These are phyloP conservation scores for Aspergillus niger DNA, from an alignment of 2,329 filamentous ascomycete species.

Conservation along the genomic window DNA sequence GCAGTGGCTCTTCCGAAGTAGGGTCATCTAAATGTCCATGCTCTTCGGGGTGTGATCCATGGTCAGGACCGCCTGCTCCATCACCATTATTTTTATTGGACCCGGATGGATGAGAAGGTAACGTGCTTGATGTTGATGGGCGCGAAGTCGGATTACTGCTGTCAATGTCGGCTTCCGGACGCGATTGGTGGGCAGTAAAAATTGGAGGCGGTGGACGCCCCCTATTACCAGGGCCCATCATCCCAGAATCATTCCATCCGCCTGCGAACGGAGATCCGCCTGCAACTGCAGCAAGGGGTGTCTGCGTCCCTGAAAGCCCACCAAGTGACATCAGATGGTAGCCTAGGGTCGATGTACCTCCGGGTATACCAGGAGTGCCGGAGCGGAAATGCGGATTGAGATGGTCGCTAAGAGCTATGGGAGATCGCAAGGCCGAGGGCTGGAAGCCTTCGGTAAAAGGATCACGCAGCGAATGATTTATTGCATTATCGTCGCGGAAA, in stretches of 20 bases:
- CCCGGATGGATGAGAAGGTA: slow-evolving; percentile 33
- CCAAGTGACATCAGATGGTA: slow-evolving; percentile 52
- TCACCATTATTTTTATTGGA: slow-evolving; percentile 33
- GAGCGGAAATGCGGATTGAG: slow-evolving; percentile 46
- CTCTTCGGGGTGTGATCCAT: slow-evolving; percentile 23
- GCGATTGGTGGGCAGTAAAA: slow-evolving; percentile 25
- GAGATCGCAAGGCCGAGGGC: slow-evolving; percentile 38
- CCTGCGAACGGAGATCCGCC: slow-evolving; percentile 45
- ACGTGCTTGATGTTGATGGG: slow-evolving; percentile 47
- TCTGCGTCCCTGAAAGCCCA: slow-evolving; percentile 52
- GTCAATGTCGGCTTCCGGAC: slow-evolving; percentile 38
- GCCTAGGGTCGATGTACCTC: slow-evolving; percentile 52
- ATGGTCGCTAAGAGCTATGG: slow-evolving; percentile 40
- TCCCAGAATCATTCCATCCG: slow-evolving; percentile 36
- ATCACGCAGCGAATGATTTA: slow-evolving; percentile 33
- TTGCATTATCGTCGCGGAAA: slow-evolving; percentile 34
- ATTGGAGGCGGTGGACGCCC: slow-evolving; percentile 20
- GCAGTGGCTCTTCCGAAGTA: slow-evolving; percentile 22
- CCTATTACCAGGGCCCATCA: slow-evolving; percentile 24
- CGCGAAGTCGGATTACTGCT: slow-evolving; percentile 42
- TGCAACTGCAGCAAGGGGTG: slow-evolving; percentile 50
- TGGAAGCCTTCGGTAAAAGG: slow-evolving; percentile 32
- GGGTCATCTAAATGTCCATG: slow-evolving; percentile 25
- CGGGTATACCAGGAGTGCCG: slow-evolving; percentile 51
- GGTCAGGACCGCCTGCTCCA: slow-evolving; percentile 23